A percentile compares a stretch with the other conserved stretches of the same genome.
Evolutionary conservation across 1,139 yeast genomes (phyloP).

Genomic region (Arxiozyma bovina): DNA sequence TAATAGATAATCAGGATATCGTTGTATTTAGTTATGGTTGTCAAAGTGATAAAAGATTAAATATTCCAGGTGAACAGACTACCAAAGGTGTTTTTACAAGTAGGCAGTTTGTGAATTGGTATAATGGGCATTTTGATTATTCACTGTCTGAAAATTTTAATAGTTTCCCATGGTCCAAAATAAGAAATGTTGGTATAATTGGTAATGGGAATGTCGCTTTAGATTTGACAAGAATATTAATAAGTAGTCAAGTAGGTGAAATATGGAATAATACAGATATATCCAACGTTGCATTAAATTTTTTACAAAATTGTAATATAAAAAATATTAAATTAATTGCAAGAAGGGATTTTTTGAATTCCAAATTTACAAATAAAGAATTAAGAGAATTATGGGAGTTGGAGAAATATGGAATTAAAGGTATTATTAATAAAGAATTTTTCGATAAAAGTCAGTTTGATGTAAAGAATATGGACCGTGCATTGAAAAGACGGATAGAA

Average conservation of each 20-base stretch:
- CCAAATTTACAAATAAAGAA: constrained; percentile 90
- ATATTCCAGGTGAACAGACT: constrained; percentile 51
- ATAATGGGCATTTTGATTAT: constrained; percentile 73
- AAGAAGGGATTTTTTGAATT: constrained; percentile 71
- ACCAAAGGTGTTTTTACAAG: constrained; percentile 70
- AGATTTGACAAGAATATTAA: constrained; percentile 74
- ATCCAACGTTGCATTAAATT: constrained; percentile 48
- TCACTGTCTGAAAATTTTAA: constrained; percentile 23
- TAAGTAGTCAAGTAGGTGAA: constrained; percentile 47
- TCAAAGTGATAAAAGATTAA: constrained; percentile 47
- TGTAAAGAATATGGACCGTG: constrained; percentile 40
- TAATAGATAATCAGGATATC: constrained; percentile 55
- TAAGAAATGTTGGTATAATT: constrained; percentile 64
- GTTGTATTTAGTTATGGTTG: constrained; percentile 83
- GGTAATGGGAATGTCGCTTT: constrained; percentile 98
- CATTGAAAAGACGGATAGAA: constrained; percentile 58
- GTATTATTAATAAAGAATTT: constrained; percentile 44
- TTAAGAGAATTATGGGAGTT: constrained; percentile 73
- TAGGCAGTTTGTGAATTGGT: constrained; percentile 89
- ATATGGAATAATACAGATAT: constrained; percentile 68
- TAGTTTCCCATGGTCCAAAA: constrained; percentile 41
- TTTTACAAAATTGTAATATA: constrained; percentile 46
- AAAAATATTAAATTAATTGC: constrained; percentile 66
- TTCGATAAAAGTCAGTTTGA: constrained; percentile 38
- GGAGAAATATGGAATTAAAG: constrained; percentile 43